A percentile compares a stretch with the other conserved stretches of the same genome.
phyloP scores from a whole-genome alignment of 129 eudicot genomes.

The Escallonia herrerae region DNA sequence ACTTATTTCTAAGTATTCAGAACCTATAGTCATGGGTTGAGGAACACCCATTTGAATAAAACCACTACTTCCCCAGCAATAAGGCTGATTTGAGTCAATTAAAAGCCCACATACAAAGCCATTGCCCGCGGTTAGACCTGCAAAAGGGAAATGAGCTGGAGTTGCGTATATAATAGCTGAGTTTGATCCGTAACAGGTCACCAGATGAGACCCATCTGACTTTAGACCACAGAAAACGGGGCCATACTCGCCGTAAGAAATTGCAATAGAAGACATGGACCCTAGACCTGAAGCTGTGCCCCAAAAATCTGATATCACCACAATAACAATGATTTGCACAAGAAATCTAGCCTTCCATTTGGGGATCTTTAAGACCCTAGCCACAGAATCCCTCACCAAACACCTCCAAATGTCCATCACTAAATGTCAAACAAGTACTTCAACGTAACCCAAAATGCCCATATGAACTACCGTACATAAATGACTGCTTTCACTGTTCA shows the following conservation, averaged over 20 bases:
- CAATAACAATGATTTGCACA: conserved; percentile 23
- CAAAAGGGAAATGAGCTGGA: conserved; percentile 45
- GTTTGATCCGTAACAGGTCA: conserved; percentile 74
- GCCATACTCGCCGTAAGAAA: conserved; percentile 87
- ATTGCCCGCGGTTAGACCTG: conserved; percentile 71
- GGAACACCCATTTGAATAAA: conserved; percentile 71
- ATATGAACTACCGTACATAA: not conserved
- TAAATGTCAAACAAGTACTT: conserved; percentile 12
- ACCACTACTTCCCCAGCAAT: conserved; percentile 81
- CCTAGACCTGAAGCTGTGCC: conserved; percentile 53
- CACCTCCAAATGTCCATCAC: conserved; percentile 33
- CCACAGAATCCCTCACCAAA: conserved; percentile 18
- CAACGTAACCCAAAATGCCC: conserved; percentile 5
- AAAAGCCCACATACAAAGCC: conserved; percentile 94
- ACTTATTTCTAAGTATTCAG: conserved; percentile 73
- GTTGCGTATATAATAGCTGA: conserved; percentile 50
- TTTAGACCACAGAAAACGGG: conserved; percentile 81
- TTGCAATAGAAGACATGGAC: conserved; percentile 87
- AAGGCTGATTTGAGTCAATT: conserved; percentile 52
- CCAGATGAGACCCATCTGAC: conserved; percentile 92
- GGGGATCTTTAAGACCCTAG: conserved; percentile 12
- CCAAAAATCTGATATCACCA: conserved; percentile 35
- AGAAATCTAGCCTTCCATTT: conserved; percentile 21
- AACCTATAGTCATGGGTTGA: conserved; percentile 34
- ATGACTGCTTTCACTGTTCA: not conserved